These are phyloP conservation scores for Chlorella sp. DNA, from an alignment of 139 green algal species.

Conservation along the genomic window DNA sequence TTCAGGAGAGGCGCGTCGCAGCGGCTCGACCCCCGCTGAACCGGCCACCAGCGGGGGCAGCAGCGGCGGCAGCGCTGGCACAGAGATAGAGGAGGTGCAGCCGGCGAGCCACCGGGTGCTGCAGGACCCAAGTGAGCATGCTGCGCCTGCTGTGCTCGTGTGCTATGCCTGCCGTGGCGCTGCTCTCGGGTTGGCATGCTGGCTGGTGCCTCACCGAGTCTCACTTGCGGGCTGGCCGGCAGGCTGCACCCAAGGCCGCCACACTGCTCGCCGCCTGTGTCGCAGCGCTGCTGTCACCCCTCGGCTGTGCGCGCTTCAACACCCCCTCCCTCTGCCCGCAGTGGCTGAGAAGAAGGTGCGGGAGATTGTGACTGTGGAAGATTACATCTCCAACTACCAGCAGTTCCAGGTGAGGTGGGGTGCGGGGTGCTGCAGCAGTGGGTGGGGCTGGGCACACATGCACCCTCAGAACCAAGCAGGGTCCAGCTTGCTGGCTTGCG, in stretches of 20 bases:
- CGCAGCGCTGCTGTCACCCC: too few species aligned
- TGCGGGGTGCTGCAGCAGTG: too few species aligned
- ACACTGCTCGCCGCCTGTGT: too few species aligned
- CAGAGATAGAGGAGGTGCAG: constrained; percentile 26
- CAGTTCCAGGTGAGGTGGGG: background rate
- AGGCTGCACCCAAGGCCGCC: background rate
- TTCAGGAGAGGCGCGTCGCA: background rate
- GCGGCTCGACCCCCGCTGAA: background rate
- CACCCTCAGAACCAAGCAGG: too few species aligned
- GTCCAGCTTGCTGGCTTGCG: too few species aligned
- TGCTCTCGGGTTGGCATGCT: too few species aligned
- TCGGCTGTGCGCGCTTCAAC: too few species aligned
- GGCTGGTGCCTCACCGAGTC: too few species aligned
- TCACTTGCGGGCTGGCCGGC: too few species aligned
- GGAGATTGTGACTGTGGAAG: background rate
- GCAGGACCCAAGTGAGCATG: constrained; percentile 4
- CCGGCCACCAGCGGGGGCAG: background rate
- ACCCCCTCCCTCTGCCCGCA: background rate
- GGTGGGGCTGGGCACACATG: too few species aligned
- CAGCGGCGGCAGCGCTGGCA: constrained; percentile 5
- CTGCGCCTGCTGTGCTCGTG: background rate
- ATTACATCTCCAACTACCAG: constrained; percentile 22
- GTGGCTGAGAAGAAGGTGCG: background rate
- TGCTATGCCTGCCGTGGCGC: background rate
- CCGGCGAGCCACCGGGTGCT: background rate